A percentile compares a stretch with the other conserved stretches of the same genome.
These are phyloP conservation scores for Chionographis japonica DNA, from an alignment of 106 monocot genomes.

Conservation along the genomic window DNA sequence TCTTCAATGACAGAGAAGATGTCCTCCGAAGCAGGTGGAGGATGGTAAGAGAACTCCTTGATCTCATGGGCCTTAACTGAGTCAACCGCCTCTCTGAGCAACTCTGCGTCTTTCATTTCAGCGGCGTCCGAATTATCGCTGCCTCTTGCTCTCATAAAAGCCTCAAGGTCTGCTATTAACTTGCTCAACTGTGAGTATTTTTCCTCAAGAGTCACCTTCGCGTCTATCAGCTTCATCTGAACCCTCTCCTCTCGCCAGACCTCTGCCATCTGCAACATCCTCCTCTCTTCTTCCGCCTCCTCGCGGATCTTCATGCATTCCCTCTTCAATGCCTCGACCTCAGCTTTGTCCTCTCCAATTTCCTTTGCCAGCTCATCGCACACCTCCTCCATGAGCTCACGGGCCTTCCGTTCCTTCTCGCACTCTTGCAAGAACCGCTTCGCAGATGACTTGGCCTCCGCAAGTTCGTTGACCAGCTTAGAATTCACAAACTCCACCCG, in stretches of 20 bases:
- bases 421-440: conserved; percentile 65
- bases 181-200: conserved; percentile 59
- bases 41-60: conserved; percentile 64
- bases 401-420: conserved; percentile 77
- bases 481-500: conserved; percentile 65
- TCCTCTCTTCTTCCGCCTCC: conserved; percentile 95
- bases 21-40: conserved; percentile 70
- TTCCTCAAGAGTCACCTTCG: conserved; percentile 80
- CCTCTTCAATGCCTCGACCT: conserved; percentile 62
- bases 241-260: conserved; percentile 98
- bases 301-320: conserved; percentile 60
- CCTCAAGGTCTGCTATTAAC: conserved; percentile 58
- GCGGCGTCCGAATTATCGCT: conserved; percentile 8
- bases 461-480: conserved; percentile 72
- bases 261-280: conserved; percentile 97
- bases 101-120: conserved; percentile 46
- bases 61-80: conserved; percentile 46
- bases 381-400: conserved; percentile 86
- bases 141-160: conserved; percentile 26
- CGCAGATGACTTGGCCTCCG: conserved; percentile 59
- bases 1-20: conserved; percentile 78
- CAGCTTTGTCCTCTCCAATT: conserved; percentile 86
- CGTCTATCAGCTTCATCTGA: conserved; percentile 98
- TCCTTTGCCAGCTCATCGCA: conserved; percentile 96
- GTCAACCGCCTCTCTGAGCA: conserved; percentile 38